Evolutionary conservation across 805 yeast genomes (phyloP), one percentile per base, ranked within the genome.

Genomic region (Zygoascus bituminiphila): DNA sequence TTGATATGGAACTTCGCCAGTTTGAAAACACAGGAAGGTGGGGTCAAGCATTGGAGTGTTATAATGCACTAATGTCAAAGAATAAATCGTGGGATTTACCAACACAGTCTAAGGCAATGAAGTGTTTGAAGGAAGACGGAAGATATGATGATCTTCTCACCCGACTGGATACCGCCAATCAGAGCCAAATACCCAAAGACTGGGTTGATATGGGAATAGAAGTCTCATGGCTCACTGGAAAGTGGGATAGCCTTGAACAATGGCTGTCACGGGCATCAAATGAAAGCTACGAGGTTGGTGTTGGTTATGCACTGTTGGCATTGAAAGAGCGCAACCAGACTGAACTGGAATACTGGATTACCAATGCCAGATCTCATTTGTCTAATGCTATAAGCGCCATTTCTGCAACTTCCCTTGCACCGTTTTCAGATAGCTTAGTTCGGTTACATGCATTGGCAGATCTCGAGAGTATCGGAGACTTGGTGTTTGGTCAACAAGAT

Each of bases 21-120:
- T 79, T 91, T 46, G 93, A 88, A 56, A 88, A 85, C 55, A 81
- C 86, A 44, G 88, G 85, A 37, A 83, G 83, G 57, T 88, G 96
- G 95, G 74, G 79, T 37, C 75, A 87, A 57, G 95, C 96, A 0
- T 84, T 87, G 53, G 88, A 86, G 52, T 87, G 96, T 33, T 82
- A 87, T 56, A 81, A 81, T 42, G 85, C 82, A 0, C 64, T 84
- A 41, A 78, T 85, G 2, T 71, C 69, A 12, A 56, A 60, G 36
- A 51, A 64, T 19, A 60, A 66, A 5, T 48, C 41, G 46, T 74
- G 61, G 57, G 66, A 59, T 19, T 31, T 53, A 2, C 41, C 49
- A 1, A 35, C 29, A 4, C 70, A 73, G n/a, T 73, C 83, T 0
- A 79, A 82, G 37, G 67, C 84, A 52, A 60, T 91, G 46, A 78